Evolutionary conservation across 257 asterid genomes (phyloP), one percentile per base, ranked within the genome.

Genomic region (Henckelia pumila): DNA sequence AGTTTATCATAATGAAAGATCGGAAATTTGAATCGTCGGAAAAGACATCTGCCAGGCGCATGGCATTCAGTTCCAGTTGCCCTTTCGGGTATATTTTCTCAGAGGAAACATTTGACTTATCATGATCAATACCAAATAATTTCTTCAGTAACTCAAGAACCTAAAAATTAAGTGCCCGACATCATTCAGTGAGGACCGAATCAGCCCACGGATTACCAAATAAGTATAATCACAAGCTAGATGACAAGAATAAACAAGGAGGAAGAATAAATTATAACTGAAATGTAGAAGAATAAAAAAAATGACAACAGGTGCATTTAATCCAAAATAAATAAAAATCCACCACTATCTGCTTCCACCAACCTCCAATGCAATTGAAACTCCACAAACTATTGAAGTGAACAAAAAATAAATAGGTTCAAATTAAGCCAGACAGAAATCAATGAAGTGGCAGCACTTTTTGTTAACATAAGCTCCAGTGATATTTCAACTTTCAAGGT

Each of bases 21-120:
- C 98, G 88, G 55, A 88, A 94, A 77, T 91, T 94, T 76, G 99
- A 91, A 83, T 94, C 99, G 67, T 94, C 99, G 25, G 99, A 91
- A 78, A 94, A 85, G 72, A 94, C 84, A 66, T 94, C 99, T 28
- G 91, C 83, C 73, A 94, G 87, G 55, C 95, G 97, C 99, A 94
- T 82, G 40, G 96, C 96, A 76, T 85, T 94, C 66, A 94, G 91
- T 82, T 91, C 98, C 81, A 91, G 76, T 71, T 81, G 99, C 68
- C 96, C 99, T 68, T 76, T 88, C 29, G 92, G 96, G 76, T 85
- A 82, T 64, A 62, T 70, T 60, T 74, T 82, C 75, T 79, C 81
- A 73, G 88, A 64, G 64, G 83, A 77, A 58, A 75, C 81, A 66
- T 69, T 56, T 47, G 73, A 63, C 69, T 74, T 84, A 73, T 67